These are phyloP conservation scores for Pyronema domesticum DNA, from an alignment of 495 filamentous ascomycete genomes.

Conservation along the genomic window DNA sequence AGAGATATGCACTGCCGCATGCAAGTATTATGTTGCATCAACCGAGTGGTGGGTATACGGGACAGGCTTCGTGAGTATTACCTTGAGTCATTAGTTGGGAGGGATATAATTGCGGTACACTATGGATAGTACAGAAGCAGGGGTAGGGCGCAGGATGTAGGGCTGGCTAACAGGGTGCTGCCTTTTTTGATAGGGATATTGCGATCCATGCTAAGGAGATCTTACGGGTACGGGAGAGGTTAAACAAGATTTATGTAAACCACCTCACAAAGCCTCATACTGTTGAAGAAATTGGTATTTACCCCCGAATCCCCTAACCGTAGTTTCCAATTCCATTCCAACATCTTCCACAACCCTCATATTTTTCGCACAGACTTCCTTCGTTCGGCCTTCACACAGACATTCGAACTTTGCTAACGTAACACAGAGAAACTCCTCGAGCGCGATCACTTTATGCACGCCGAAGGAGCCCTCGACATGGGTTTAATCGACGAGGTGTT, in stretches of 20 bases:
- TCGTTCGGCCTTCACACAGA: neutral
- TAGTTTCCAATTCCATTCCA: neutral
- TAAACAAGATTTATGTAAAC: conserved; percentile 75
- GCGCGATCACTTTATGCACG: conserved; percentile 83
- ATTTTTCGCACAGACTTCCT: no score
- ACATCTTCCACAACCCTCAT: neutral
- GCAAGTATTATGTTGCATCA: conserved; percentile 94
- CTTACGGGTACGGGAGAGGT: conserved; percentile 58
- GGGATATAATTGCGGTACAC: neutral
- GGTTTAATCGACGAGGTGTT: conserved; percentile 87
- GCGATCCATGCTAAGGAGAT: conserved; percentile 97
- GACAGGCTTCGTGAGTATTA: conserved; percentile 44
- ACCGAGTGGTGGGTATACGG: conserved; percentile 72
- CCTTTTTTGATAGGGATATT: conserved; percentile 43
- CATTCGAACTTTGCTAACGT: neutral
- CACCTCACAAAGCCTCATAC: conserved; percentile 65
- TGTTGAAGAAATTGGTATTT: conserved; percentile 30
- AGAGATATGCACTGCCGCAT: conserved; percentile 77
- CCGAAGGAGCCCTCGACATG: conserved; percentile 68
- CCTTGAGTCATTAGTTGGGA: neutral
- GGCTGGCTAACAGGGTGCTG: neutral
- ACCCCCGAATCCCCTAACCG: neutral
- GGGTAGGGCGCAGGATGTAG: neutral
- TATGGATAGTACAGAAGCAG: no score
- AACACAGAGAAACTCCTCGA: conserved; percentile 71